Percentiles rank a stretch among this genome's conserved stretches.
Conservation (phyloP, 2,329 filamentous ascomycete genomes). For the Diplodia corticola region DNA sequence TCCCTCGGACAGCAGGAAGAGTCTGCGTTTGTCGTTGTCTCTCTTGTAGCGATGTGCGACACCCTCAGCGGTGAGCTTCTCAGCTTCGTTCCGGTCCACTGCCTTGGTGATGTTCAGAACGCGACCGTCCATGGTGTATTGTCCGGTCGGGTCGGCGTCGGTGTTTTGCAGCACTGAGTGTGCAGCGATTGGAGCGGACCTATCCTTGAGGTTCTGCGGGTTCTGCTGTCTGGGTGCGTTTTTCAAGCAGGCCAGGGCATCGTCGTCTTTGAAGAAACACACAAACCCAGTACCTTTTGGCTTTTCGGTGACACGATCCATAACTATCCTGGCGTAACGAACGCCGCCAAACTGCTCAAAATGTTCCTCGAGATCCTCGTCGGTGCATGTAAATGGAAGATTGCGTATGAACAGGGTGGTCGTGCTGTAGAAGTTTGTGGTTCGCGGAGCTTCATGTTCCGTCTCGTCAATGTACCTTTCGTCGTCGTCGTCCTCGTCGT, state of each 20-base stretch:
- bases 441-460: constrained; percentile 29
- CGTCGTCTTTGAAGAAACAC: constrained; percentile 77
- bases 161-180: constrained; percentile 89
- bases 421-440: constrained; percentile 54
- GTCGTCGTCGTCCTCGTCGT: constrained; percentile 43
- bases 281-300: constrained; percentile 94
- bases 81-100: constrained; percentile 79
- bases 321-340: constrained; percentile 86
- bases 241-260: constrained; percentile 75
- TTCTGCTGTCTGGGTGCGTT: constrained; percentile 60
- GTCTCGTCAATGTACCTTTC: constrained; percentile 41
- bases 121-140: constrained; percentile 87
- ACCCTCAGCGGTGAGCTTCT: constrained; percentile 70
- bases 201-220: constrained; percentile 39
- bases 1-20: constrained; percentile 87
- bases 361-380: constrained; percentile 79
- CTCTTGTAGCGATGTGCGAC: constrained; percentile 61
- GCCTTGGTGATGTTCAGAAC: constrained; percentile 82
- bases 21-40: constrained; percentile 84
- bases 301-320: constrained; percentile 80
- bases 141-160: constrained; percentile 74
- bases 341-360: constrained; percentile 87
- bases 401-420: constrained; percentile 89
- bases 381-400: constrained; percentile 82
- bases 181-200: constrained; percentile 48